Evolutionary conservation across 805 yeast genomes (phyloP), one percentile per base, ranked within the genome.

Genomic region (Geotrichum ghanense): DNA sequence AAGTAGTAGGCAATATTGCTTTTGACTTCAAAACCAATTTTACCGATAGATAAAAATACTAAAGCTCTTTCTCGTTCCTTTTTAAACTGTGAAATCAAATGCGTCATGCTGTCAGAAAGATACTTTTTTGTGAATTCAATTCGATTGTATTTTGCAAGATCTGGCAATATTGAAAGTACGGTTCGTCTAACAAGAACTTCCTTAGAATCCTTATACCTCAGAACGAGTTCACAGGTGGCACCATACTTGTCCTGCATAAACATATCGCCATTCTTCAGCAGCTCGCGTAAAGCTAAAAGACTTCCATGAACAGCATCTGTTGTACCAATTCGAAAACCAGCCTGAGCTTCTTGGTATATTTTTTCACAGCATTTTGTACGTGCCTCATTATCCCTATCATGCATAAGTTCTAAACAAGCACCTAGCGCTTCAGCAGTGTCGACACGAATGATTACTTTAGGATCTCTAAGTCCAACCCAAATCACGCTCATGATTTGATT

Each of bases 301-400:
- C 95, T 77, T 0, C 95, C 97, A 62, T 90, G 97, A n/a, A 86
- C 74, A 1, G 81, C 70, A 51, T 88, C 97, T 17, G 76, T 67
- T 0, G 77, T 62, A 1, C 44, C 44, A 41, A 69, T 50, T 41
- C 70, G 74, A 54, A 83, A 68, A 0, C 84, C 81, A 41, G 66
- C 67, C 2, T 78, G 75, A 3, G 90, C 83, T 57, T 80, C 83
- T 40, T 76, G 81, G 52, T 81, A 74, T 25, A 90, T 68, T 46
- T 76, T 73, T 49, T 73, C 73, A 57, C 85, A 81, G 92, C 96
- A 87, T 52, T 76, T 77, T 49, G 76, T 76, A 49, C 88, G 74
- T 44, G 84, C 65, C 34, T 76, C 76, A 7, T 72, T 62, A 59
- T 90, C 97, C 51, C 97, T 72, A 47, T 82, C 81, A 54, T 83